A percentile compares a stretch with the other conserved stretches of the same genome.
phyloP scores from a whole-genome alignment of 148 eudicot species.

The Heliamphora exappendiculata region DNA sequence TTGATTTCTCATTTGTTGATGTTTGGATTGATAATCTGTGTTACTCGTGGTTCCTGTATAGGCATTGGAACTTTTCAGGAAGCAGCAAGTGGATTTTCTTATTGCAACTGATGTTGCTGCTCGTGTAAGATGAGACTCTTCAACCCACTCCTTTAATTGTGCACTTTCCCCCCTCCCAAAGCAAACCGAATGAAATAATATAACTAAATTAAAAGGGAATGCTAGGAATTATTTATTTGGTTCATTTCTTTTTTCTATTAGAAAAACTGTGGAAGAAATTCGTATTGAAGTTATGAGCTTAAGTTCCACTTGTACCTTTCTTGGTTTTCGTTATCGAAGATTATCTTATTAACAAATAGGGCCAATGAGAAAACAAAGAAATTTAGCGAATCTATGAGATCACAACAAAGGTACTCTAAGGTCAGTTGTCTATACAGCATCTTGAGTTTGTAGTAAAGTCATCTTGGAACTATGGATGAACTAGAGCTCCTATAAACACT shows the following conservation, averaged over 20 bases:
- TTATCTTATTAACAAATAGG: too few species aligned
- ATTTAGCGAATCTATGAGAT: too few species aligned
- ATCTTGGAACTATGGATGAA: too few species aligned
- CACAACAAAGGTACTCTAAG: too few species aligned
- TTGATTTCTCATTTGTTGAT: neutral
- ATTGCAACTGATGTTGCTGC: constrained; percentile 93
- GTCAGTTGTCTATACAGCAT: too few species aligned
- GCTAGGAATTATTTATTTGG: neutral
- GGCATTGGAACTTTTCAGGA: constrained; percentile 78
- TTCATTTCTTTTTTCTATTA: neutral
- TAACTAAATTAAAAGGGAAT: neutral
- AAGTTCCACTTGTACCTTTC: too few species aligned
- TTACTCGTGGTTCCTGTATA: constrained; percentile 2
- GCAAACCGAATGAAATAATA: neutral
- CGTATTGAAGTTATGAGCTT: neutral
- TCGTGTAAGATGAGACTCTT: constrained; percentile 41
- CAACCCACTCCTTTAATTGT: neutral
- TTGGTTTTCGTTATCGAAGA: too few species aligned
- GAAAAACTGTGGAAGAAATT: neutral
- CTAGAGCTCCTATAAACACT: too few species aligned
- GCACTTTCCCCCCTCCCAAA: neutral
- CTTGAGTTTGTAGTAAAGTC: too few species aligned
- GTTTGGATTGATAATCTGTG: neutral
- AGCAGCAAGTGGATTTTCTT: constrained; percentile 80
- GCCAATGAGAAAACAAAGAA: too few species aligned